These are phyloP conservation scores for Tuber umbilicatum DNA, from an alignment of 495 filamentous ascomycete genomes.

Conservation along the genomic window DNA sequence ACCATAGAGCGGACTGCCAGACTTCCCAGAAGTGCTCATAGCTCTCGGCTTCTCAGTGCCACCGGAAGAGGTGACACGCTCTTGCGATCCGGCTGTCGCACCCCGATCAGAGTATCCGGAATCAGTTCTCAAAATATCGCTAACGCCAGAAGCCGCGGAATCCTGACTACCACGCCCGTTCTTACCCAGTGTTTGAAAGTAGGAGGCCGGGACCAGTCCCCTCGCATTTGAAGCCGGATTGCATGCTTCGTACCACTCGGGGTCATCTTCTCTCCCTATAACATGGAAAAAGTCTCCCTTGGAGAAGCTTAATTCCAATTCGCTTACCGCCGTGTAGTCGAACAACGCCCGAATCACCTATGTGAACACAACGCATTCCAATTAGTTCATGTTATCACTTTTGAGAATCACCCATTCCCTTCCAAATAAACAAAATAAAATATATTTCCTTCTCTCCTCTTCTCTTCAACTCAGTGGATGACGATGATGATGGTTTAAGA, in stretches of 20 bases:
- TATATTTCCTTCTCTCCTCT: background rate
- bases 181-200: constrained; percentile 86
- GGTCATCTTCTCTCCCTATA: constrained; percentile 88
- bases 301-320: constrained; percentile 80
- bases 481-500: background rate
- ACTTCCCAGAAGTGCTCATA: constrained; percentile 55
- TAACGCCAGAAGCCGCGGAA: constrained; percentile 60
- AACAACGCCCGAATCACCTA: constrained; percentile 96
- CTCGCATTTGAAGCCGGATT: constrained; percentile 85
- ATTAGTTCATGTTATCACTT: constrained; percentile 7
- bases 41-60: constrained; percentile 24
- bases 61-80: constrained; percentile 28
- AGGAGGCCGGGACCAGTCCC: constrained; percentile 85
- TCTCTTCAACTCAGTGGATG: constrained; percentile 6
- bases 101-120: constrained; percentile 69
- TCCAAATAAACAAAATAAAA: constrained; percentile 25
- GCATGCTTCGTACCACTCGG: constrained; percentile 97
- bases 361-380: constrained; percentile 10
- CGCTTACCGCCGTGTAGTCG: constrained; percentile 72
- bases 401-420: background rate
- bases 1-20: constrained; percentile 86
- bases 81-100: constrained; percentile 34
- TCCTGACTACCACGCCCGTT: constrained; percentile 79
- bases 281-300: constrained; percentile 98
- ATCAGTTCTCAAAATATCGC: constrained; percentile 57